Evolutionary conservation across 805 yeast species (phyloP), one percentile per base, ranked within the genome.

Genomic region (Teunomyces lycoperdinae): DNA sequence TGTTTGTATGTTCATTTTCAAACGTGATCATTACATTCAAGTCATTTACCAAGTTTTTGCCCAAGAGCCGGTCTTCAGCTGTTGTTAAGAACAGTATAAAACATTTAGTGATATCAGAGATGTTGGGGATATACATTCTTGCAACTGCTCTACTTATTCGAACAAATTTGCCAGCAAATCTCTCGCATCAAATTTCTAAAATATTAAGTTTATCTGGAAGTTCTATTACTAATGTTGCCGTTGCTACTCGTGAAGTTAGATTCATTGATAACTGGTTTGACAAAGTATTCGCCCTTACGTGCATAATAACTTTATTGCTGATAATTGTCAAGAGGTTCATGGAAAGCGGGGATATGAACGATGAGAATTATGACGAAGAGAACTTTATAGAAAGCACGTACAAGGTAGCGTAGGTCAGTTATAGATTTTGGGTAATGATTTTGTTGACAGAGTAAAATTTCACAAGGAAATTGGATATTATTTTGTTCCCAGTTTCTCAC

Each of bases 1-100:
- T 85, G 45, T 85, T 85, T 55, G 57, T 79, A 0, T 76, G 85
- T 49, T 82, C 89, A 1, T 75, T 85, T 55, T 81, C 85, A 24
- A 84, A 84, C 47, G 90, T 85, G 1, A 62, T 76, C 42, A 66
- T 76, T 35, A 84, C 91, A 0, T 76, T 85, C 49, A 75, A 79
- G 36, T 83, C 84, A 30, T 63, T 84, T 11, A 62, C 68, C 8
- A 56, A 60, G 31, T 50, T 64, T 24, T 35, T 57, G n/a, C 52
- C 57, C 5, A 47, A 54, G 7, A 49, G 57, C 26, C 42, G 28
- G 14, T 42, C 63, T 1, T 34, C 45, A 6, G 44, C 45, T 3
- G 45, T 63, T 20, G 49, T 48, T 5, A 62, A 58, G 46, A 61
- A 55, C 44, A 68, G 74, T 74, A 53, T 69, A 42, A 63, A 64